Conservation (phyloP, 2,329 filamentous ascomycete species). For the Ascochyta rabiei region DNA sequence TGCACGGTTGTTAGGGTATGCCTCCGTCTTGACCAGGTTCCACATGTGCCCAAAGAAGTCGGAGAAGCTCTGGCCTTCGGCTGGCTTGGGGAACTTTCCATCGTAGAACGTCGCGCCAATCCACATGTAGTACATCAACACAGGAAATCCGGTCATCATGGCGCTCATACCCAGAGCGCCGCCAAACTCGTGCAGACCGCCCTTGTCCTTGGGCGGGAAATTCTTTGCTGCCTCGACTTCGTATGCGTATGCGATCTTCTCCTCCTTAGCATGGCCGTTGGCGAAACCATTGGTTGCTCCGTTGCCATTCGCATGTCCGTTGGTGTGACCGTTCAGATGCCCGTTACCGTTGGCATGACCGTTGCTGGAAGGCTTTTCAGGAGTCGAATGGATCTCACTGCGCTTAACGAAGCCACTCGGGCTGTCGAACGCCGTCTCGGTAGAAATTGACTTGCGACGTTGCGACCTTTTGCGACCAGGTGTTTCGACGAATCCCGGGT, state of each 20-base stretch:
- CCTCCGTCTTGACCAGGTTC: conserved; percentile 78
- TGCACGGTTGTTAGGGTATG: conserved; percentile 80
- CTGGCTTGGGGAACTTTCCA: conserved; percentile 75
- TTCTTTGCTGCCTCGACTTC: conserved; percentile 47
- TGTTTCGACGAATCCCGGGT: conserved; percentile 57
- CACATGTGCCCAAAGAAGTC: conserved; percentile 77
- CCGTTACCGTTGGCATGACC: conserved; percentile 23
- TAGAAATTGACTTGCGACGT: conserved; percentile 49
- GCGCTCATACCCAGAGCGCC: conserved; percentile 77
- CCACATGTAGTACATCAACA: conserved; percentile 99
- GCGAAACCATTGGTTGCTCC: conserved; percentile 28
- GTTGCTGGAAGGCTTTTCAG: conserved; percentile 4
- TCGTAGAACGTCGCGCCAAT: conserved; percentile 92
- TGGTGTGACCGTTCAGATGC: conserved; percentile 42
- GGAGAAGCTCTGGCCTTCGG: conserved; percentile 66
- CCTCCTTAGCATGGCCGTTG: conserved; percentile 42
- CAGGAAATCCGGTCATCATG: conserved; percentile 93
- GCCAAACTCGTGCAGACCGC: conserved; percentile 78
- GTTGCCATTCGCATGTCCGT: conserved; percentile 46
- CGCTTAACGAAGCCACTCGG: conserved; percentile 33
- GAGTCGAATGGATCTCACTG: conserved; percentile 3
- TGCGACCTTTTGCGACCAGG: conserved; percentile 52
- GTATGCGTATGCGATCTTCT: conserved; percentile 16
- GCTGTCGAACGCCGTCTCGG: conserved; percentile 37
- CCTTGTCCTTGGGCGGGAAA: conserved; percentile 48